Base-by-base conservation (phyloP, 1,284 basidiomycete species). In the Tilletia caries region DNA sequence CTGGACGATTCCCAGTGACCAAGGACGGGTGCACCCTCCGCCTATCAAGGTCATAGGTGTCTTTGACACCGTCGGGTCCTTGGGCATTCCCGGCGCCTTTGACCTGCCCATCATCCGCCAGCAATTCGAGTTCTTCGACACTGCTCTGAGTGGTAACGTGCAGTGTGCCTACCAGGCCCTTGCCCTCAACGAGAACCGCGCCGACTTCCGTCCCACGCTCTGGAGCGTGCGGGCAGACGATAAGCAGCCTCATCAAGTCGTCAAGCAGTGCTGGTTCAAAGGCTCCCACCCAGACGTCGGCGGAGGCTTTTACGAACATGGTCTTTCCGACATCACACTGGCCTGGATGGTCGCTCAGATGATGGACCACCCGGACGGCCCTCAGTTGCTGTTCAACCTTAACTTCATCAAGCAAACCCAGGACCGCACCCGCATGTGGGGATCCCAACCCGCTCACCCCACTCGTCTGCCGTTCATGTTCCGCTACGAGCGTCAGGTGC, bases 221-320 rank as follows among this genome's bases (percentile, higher is more conserved):
- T 62, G 58, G 58, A 62, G 20, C 15, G 32, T n/a, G 32, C 58
- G 32, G 6, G 27, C 25, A 18, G 58, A 62, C 58, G 32, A 62
- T 27, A 62, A 62, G 58, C 18, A 32, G 6, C 20, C 48, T 20
- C 33, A 34, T 2, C 81, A 83, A 69, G 67, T 70, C 10, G 64
- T 83, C 32, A 75, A 79, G 67, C 81, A 83, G 67, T 67, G 68
- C 6, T 83, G 81, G 81, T 82, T 83, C 69, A 68, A 76, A 20
- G 81, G 81, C 29, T 72, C 71, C 0, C 81, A 83, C 50, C 73
- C 76, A 4, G 79, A 82, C 68, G 71, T 74, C 4, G 81, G 81
- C 4, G 81, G 81, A 4, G 79, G 79, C 23, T 74, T 73, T 37
- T 64, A 71, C 66, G 70, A 73, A 25, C 81, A 82, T 65, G 81